These are phyloP conservation scores for Moniliella sp. DNA, from an alignment of 1,284 basidiomycete genomes.

Conservation along the genomic window DNA sequence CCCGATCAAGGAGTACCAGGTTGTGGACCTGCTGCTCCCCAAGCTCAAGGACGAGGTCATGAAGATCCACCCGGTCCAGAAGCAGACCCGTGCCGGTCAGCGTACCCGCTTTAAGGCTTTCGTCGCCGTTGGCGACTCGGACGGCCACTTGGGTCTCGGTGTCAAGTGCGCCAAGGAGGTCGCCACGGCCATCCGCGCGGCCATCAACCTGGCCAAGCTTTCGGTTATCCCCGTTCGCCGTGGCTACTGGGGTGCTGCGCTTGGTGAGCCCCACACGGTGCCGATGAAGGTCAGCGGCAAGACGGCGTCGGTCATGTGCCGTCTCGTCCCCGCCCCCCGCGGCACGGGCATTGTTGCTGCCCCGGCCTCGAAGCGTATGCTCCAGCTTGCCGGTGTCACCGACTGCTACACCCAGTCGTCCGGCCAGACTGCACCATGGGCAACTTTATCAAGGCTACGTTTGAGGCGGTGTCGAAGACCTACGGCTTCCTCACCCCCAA, in stretches of 20 bases:
- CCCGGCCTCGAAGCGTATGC: conserved; percentile 81
- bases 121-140: conserved; percentile 83
- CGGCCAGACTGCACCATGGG: conserved; percentile 54
- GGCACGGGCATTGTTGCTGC: conserved; percentile 99
- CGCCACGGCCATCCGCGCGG: conserved; percentile 93
- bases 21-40: conserved; percentile 32
- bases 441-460: conserved; percentile 46
- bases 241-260: conserved; percentile 75
- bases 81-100: conserved; percentile 98
- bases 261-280: conserved; percentile 91
- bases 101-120: conserved; percentile 99
- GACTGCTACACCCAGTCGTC: conserved; percentile 83
- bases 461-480: conserved; percentile 87
- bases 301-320: conserved; percentile 96
- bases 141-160: conserved; percentile 99
- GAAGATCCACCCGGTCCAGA: conserved; percentile 99
- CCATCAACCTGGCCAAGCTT: conserved; percentile 88
- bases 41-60: conserved; percentile 62
- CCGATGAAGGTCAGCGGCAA: conserved; percentile 96
- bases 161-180: conserved; percentile 96
- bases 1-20: conserved; percentile 41
- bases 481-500: conserved; percentile 93
- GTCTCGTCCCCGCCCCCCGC: conserved; percentile 84
- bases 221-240: conserved; percentile 85
- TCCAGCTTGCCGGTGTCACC: conserved; percentile 89